Evolutionary conservation across 129 eudicot genomes (phyloP).

Genomic region (Oenanthe sinensis): DNA sequence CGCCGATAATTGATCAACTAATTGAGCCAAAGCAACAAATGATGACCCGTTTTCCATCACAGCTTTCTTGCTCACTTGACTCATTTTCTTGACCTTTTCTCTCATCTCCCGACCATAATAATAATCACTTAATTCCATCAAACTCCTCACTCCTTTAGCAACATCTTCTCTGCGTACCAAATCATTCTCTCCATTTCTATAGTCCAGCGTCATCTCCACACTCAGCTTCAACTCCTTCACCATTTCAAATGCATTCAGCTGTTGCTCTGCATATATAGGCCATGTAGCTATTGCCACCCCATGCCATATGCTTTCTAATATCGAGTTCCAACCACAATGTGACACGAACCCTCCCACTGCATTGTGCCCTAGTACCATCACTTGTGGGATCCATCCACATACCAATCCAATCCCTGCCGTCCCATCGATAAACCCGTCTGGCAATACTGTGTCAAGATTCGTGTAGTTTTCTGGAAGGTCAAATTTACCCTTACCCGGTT

Average conservation of each 20-base stretch:
- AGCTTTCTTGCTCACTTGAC: background rate
- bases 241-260: conserved; percentile 24
- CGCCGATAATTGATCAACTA: background rate
- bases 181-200: conserved; percentile 1
- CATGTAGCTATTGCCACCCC: conserved; percentile 24
- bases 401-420: conserved; percentile 16
- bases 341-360: conserved; percentile 23
- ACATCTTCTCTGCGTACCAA: conserved; percentile 17
- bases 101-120: background rate
- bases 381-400: conserved; percentile 22
- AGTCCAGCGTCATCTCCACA: conserved; percentile 19
- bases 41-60: conserved; percentile 4
- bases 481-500: background rate
- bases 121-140: background rate
- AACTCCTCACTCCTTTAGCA: conserved; percentile 5
- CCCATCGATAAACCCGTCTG: conserved; percentile 16
- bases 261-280: conserved; percentile 23
- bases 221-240: conserved; percentile 11
- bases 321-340: conserved; percentile 25
- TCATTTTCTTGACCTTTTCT: background rate
- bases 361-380: conserved; percentile 7
- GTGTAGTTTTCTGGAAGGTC: conserved; percentile 14
- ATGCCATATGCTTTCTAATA: conserved; percentile 17
- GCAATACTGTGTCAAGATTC: conserved; percentile 1
- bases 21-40: background rate